phyloP scores from a whole-genome alignment of 495 filamentous ascomycete species.

The Hyaloscypha bicolor region DNA sequence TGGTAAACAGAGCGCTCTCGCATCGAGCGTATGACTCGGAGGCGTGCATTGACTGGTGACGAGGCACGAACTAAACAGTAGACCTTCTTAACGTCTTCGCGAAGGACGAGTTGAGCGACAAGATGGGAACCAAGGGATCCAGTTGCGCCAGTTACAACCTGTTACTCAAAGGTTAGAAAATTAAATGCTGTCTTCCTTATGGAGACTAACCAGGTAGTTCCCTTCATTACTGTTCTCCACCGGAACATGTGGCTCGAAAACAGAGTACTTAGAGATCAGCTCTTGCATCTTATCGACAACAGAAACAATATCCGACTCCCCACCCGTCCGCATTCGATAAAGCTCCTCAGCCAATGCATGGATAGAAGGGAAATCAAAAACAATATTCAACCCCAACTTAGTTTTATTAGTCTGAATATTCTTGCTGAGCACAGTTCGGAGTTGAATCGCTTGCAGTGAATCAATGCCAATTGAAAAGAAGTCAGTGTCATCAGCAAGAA shows the following conservation, averaged over 20 bases:
- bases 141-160: not conserved
- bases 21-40: not conserved
- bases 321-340: constrained; percentile 5
- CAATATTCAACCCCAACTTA: constrained; percentile 11
- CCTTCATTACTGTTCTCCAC: constrained; percentile 27
- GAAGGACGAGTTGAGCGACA: not conserved
- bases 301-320: constrained; percentile 30
- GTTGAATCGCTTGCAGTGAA: constrained; percentile 52
- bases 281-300: constrained; percentile 41
- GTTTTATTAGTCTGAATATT: constrained; percentile 27
- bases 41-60: constrained; percentile 18
- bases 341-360: constrained; percentile 10
- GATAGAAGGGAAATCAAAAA: constrained; percentile 20
- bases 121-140: not conserved
- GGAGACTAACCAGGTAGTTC: constrained; percentile 42
- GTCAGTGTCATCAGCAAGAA: constrained; percentile 38
- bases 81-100: not conserved
- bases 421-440: constrained; percentile 21
- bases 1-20: not conserved
- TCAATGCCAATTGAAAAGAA: constrained; percentile 57
- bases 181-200: not conserved
- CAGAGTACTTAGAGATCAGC: constrained; percentile 53
- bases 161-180: not conserved
- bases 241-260: constrained; percentile 45
- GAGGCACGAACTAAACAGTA: constrained; percentile 55